phyloP scores from a whole-genome alignment of 2,329 filamentous ascomycete species.

The Trichoderma guizhouense region DNA sequence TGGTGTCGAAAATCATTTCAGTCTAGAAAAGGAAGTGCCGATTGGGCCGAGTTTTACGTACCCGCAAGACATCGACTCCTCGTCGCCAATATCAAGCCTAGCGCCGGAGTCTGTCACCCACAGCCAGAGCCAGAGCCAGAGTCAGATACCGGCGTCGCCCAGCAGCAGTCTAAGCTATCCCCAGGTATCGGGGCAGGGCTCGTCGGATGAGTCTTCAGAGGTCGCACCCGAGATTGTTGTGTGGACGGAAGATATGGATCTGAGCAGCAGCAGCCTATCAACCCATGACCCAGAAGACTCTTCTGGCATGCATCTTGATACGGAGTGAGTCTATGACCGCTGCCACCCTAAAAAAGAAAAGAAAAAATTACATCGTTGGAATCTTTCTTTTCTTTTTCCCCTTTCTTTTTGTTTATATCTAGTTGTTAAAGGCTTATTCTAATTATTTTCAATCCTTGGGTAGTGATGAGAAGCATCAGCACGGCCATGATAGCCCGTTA shows the following conservation, averaged over 20 bases:
- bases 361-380: background rate
- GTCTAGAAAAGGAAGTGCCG: constrained; percentile 22
- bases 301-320: constrained; percentile 23
- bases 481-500: constrained; percentile 21
- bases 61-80: constrained; percentile 26
- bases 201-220: constrained; percentile 33
- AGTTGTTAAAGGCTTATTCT: background rate
- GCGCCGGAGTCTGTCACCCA: constrained; percentile 25
- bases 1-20: constrained; percentile 24
- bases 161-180: constrained; percentile 28
- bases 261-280: constrained; percentile 24
- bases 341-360: background rate
- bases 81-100: constrained; percentile 26
- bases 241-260: constrained; percentile 42
- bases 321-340: constrained; percentile 28
- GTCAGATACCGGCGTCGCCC: constrained; percentile 29
- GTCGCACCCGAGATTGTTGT: constrained; percentile 44
- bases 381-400: background rate
- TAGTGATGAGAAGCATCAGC: constrained; percentile 25
- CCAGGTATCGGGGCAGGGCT: constrained; percentile 31
- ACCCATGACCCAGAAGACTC: constrained; percentile 25
- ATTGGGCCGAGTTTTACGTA: constrained; percentile 25
- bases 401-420: background rate
- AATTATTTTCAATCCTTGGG: background rate
- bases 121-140: constrained; percentile 28